Evolutionary conservation across 805 yeast species (phyloP).

Genomic region (Nakazawaea wickerhamii): DNA sequence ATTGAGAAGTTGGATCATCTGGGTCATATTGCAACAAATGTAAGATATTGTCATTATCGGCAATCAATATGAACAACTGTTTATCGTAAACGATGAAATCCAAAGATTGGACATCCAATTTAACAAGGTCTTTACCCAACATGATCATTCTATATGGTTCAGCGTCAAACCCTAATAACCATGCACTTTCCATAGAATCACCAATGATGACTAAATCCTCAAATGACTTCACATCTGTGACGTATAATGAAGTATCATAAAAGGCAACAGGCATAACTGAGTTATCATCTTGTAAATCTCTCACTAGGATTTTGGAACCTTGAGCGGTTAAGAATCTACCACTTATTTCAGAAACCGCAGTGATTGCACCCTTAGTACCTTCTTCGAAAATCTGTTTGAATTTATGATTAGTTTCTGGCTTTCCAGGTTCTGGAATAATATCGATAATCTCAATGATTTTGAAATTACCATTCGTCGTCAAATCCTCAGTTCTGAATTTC

Average conservation of each 20-base stretch:
- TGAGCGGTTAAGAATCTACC: constrained; percentile 82
- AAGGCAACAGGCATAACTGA: constrained; percentile 92
- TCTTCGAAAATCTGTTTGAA: constrained; percentile 70
- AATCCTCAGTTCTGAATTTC: constrained; percentile 69
- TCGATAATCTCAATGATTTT: constrained; percentile 69
- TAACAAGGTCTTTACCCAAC: constrained; percentile 67
- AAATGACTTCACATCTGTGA: constrained; percentile 74
- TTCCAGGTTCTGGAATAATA: constrained; percentile 84
- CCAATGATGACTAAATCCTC: constrained; percentile 80
- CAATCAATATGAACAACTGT: constrained; percentile 57
- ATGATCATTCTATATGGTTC: constrained; percentile 86
- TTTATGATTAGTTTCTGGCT: constrained; percentile 77
- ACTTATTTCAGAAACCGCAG: constrained; percentile 69
- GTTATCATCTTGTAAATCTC: constrained; percentile 83
- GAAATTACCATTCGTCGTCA: constrained; percentile 73
- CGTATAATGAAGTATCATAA: constrained; percentile 75
- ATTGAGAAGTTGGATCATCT: constrained; percentile 75
- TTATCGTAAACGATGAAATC: constrained; percentile 74
- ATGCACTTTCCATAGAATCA: constrained; percentile 70
- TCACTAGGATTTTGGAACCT: constrained; percentile 74
- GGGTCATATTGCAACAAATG: constrained; percentile 87
- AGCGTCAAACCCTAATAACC: constrained; percentile 86
- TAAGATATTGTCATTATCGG: constrained; percentile 61
- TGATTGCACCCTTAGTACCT: constrained; percentile 76
- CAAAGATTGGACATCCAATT: constrained; percentile 59